phyloP scores from a whole-genome alignment of 108 stramenopile species.

The Mediolabrus comicus region DNA sequence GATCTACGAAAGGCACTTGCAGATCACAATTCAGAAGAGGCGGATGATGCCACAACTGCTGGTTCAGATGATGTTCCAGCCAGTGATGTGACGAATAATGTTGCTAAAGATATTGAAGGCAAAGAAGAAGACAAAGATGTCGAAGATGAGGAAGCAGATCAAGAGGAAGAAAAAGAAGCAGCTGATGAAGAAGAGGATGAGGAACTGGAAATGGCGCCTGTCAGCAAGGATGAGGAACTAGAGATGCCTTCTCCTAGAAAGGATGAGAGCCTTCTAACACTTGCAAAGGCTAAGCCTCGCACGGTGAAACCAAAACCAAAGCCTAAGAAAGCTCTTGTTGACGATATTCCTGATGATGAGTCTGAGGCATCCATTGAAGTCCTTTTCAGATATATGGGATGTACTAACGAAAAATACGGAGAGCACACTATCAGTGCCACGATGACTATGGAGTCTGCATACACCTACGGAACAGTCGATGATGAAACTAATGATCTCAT shows the following conservation, averaged over 20 bases:
- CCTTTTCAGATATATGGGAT: constrained; percentile 46
- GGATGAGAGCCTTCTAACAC: not conserved
- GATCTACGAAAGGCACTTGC: too few species aligned
- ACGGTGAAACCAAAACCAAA: not conserved
- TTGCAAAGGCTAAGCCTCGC: not conserved
- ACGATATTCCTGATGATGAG: constrained; percentile 42
- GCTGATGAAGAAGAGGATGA: not conserved
- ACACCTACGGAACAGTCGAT: not conserved
- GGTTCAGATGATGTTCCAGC: not conserved
- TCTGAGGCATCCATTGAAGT: constrained; percentile 42
- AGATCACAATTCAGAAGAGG: too few species aligned
- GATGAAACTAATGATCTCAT: not conserved
- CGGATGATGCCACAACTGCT: too few species aligned
- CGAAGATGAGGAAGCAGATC: not conserved
- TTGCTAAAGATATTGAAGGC: too few species aligned
- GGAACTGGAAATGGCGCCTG: not conserved
- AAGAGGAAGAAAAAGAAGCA: not conserved
- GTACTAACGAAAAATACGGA: constrained; percentile 24
- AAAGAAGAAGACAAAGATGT: too few species aligned
- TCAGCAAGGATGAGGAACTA: not conserved
- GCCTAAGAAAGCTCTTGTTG: not conserved
- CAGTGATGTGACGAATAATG: not conserved
- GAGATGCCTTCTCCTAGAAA: not conserved
- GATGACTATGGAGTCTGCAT: not conserved
- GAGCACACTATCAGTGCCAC: not conserved